These are phyloP conservation scores for Colletotrichum incanum DNA, from an alignment of 2,329 filamentous ascomycete species.

Conservation along the genomic window DNA sequence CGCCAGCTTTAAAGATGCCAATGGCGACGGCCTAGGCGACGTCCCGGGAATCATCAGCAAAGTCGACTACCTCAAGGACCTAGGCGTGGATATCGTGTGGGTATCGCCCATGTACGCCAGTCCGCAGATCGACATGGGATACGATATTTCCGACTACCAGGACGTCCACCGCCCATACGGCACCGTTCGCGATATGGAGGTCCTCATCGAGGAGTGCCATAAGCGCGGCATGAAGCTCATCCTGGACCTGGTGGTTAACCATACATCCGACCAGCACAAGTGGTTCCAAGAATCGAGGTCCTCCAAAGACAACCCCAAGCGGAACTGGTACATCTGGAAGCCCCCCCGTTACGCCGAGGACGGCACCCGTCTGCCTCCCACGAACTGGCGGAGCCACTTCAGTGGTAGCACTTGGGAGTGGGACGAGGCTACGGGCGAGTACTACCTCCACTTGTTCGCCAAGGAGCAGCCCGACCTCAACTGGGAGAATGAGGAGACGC, in stretches of 20 bases:
- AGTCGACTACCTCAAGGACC: constrained; percentile 72
- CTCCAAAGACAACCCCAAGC: constrained; percentile 73
- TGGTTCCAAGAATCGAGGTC: constrained; percentile 80
- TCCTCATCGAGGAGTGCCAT: constrained; percentile 72
- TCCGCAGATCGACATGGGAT: constrained; percentile 79
- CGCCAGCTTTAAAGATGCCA: constrained; percentile 70
- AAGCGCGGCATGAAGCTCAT: constrained; percentile 78
- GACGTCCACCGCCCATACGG: constrained; percentile 77
- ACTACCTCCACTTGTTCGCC: constrained; percentile 84
- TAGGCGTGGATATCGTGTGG: constrained; percentile 79
- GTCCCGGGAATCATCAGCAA: constrained; percentile 75
- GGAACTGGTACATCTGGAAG: constrained; percentile 78
- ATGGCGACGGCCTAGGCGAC: constrained; percentile 73
- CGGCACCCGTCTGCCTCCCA: constrained; percentile 78
- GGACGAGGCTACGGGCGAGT: constrained; percentile 81
- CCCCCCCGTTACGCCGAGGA: constrained; percentile 67
- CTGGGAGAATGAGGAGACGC: constrained; percentile 81
- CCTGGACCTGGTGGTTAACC: constrained; percentile 84
- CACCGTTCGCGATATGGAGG: constrained; percentile 76
- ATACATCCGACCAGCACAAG: constrained; percentile 79
- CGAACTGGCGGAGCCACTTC: constrained; percentile 80
- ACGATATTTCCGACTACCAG: constrained; percentile 79
- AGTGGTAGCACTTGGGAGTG: constrained; percentile 77
- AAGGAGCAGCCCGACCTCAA: constrained; percentile 88
- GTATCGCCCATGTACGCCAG: constrained; percentile 76